Base-by-base conservation (phyloP, 768 basidiomycete species). In the Neoboletus subvelutipes region DNA sequence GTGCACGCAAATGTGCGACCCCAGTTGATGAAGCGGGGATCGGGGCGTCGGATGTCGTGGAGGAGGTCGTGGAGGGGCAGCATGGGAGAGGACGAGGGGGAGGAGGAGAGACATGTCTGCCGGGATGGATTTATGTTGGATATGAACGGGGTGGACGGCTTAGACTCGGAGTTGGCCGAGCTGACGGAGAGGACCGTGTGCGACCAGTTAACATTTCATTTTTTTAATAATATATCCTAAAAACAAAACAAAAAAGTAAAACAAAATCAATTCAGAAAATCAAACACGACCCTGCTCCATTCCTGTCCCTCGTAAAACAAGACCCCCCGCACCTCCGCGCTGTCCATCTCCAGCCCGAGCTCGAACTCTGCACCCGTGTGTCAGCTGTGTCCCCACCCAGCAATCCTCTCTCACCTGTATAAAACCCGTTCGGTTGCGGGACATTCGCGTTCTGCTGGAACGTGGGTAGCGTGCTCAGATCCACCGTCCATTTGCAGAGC, bases 401-500 rank as follows among this genome's bases (percentile, higher is more conserved):
- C 50, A 20, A 40, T 50, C 22, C 52, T 9, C 3, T 50, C 22
- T 57, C 61, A 87, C 88, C 90, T 50, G 89, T 90, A 66, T 90
- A 94, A 73, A 92, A 93, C 10, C 90, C 90, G 48, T 77, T 76
- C 39, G 75, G 69, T 42, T 80, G 77, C 11, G 83, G 78, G 55
- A 77, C 65, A n/a, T 73, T 74, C 49, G 87, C 86, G 61, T 87
- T 86, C 59, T 85, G 83, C 67, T 82, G 86, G 77, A 92, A 93
- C 48, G 83, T 84, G 39, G 92, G 92, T 51, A 94, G 73, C 26
- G 86, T 80, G 42, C 83, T 83, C 50, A 94, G 78, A 71, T 94
- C 87, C 34, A 94, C 91, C 11, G 88, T 92, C 92, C 92, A 94
- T 73, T 88, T 87, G 76, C 89, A 91, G 46, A 91, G 73, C 67